These are phyloP conservation scores for Aplosporella prunicola DNA, from an alignment of 2,329 filamentous ascomycete species.

Conservation along the genomic window DNA sequence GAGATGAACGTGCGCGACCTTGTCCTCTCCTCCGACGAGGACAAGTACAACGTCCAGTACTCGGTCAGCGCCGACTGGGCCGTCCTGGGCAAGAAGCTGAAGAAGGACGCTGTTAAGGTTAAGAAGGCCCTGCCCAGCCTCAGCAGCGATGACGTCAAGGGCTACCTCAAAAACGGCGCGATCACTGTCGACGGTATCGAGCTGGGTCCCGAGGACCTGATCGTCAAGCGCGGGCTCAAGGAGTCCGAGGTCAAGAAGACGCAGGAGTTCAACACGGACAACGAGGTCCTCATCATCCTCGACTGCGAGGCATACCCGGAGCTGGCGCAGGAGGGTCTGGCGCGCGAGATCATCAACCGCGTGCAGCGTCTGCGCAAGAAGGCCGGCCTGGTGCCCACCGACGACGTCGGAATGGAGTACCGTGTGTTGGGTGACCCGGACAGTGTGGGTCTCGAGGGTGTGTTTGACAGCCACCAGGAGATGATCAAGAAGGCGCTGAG, in stretches of 20 bases:
- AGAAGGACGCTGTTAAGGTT: conserved; percentile 85
- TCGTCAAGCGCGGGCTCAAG: conserved; percentile 69
- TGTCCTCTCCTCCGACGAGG: conserved; percentile 75
- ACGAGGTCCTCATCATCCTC: conserved; percentile 85
- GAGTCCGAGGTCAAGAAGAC: conserved; percentile 61
- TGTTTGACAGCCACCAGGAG: conserved; percentile 58
- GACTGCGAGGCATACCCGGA: conserved; percentile 75
- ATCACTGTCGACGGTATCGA: conserved; percentile 80
- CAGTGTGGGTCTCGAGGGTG: conserved; percentile 58
- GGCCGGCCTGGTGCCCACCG: conserved; percentile 78
- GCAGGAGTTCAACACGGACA: conserved; percentile 79
- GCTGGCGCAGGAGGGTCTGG: conserved; percentile 78
- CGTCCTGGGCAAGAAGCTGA: conserved; percentile 89
- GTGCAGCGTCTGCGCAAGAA: conserved; percentile 92
- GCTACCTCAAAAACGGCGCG: conserved; percentile 62
- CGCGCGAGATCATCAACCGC: conserved; percentile 84
- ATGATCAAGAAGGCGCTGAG: conserved; percentile 70
- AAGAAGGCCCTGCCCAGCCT: conserved; percentile 80
- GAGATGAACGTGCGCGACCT: conserved; percentile 87
- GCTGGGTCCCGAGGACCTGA: conserved; percentile 71
- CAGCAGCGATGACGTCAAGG: conserved; percentile 69
- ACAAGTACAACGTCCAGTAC: conserved; percentile 85
- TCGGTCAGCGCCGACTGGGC: conserved; percentile 88
- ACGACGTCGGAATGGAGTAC: conserved; percentile 95
- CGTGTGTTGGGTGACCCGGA: conserved; percentile 70